Evolutionary conservation across 2,329 filamentous ascomycete genomes (phyloP).

Genomic region (Cladosporium sp.): DNA sequence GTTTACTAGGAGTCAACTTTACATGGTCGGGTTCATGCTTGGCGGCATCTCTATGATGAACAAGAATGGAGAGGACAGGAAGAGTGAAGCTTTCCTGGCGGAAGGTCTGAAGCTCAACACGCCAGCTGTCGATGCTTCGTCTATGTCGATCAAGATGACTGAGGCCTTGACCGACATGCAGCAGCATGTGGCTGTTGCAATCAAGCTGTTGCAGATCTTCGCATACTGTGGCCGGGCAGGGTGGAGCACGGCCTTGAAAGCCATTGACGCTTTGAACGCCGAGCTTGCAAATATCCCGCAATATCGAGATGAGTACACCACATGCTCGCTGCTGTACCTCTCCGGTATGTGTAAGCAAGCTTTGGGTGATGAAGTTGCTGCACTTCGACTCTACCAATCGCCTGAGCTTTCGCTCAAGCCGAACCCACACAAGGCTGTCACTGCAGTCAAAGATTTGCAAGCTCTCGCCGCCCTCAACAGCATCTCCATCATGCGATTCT

Average conservation of each 20-base stretch:
- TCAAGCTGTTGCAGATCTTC: conserved; percentile 44
- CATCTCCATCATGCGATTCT: conserved; percentile 49
- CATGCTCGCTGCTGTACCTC: conserved; percentile 62
- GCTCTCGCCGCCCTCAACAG: conserved; percentile 53
- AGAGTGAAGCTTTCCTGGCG: conserved; percentile 58
- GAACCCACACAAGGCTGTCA: conserved; percentile 26
- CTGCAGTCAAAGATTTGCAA: conserved; percentile 43
- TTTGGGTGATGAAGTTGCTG: conserved; percentile 69
- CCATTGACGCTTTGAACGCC: conserved; percentile 56
- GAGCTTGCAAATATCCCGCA: conserved; percentile 27
- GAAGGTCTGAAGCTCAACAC: conserved; percentile 55
- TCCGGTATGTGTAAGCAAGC: conserved; percentile 75
- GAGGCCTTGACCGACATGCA: conserved; percentile 2
- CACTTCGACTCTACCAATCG: conserved; percentile 67
- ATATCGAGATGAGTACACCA: conserved; percentile 33
- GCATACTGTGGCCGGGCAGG: conserved; percentile 70
- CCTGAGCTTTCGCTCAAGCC: conserved; percentile 57
- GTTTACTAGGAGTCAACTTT: conserved; percentile 62
- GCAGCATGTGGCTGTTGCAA: not conserved
- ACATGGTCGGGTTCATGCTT: conserved; percentile 61
- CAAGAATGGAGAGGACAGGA: conserved; percentile 58
- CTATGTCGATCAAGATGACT: not conserved
- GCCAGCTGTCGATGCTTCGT: conserved; percentile 42
- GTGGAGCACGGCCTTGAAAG: conserved; percentile 65
- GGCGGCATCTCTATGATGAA: conserved; percentile 58